A percentile compares a stretch with the other conserved stretches of the same genome.
Evolutionary conservation across 1,284 basidiomycete species (phyloP).

Genomic region (Cystobasidium sp.): DNA sequence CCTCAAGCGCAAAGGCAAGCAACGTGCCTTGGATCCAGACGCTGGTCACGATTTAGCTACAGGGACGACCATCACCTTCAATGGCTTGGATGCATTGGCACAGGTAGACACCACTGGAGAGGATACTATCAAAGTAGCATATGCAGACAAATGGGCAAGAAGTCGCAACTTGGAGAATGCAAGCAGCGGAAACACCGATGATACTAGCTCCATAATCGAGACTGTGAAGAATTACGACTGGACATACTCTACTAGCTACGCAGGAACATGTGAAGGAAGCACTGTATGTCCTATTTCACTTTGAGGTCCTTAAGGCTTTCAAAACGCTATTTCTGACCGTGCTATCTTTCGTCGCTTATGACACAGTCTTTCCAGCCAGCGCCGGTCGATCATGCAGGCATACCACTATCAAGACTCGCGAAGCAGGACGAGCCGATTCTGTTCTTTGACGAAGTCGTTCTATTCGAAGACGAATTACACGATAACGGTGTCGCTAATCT

Average conservation of each 20-base stretch:
- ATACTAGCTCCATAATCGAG: slow-evolving; percentile 20
- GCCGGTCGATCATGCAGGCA: slow-evolving; percentile 59
- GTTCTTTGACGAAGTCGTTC: slow-evolving; percentile 88
- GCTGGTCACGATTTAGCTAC: neutral
- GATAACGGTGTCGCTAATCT: slow-evolving; percentile 86
- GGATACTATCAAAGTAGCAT: slow-evolving; percentile 85
- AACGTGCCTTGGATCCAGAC: slow-evolving; percentile 4
- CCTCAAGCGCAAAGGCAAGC: slow-evolving; percentile 61
- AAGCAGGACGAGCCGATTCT: slow-evolving; percentile 83
- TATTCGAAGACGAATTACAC: slow-evolving; percentile 93
- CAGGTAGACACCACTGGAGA: slow-evolving; percentile 78
- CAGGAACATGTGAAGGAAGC: slow-evolving; percentile 61
- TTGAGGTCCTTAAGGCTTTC: neutral
- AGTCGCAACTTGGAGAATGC: slow-evolving; percentile 19
- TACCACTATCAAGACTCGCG: slow-evolving; percentile 81
- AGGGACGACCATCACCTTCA: slow-evolving; percentile 61
- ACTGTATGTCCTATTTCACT: neutral
- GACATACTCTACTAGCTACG: slow-evolving; percentile 92
- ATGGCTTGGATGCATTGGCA: slow-evolving; percentile 70
- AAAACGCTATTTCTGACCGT: neutral
- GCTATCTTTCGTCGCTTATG: no score
- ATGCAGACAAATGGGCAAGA: slow-evolving; percentile 83
- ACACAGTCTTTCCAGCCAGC: slow-evolving; percentile 55
- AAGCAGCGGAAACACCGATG: neutral
- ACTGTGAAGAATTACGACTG: slow-evolving; percentile 79